These are phyloP conservation scores for Penicillium maclennaniae DNA, from an alignment of 495 filamentous ascomycete species.

Conservation along the genomic window DNA sequence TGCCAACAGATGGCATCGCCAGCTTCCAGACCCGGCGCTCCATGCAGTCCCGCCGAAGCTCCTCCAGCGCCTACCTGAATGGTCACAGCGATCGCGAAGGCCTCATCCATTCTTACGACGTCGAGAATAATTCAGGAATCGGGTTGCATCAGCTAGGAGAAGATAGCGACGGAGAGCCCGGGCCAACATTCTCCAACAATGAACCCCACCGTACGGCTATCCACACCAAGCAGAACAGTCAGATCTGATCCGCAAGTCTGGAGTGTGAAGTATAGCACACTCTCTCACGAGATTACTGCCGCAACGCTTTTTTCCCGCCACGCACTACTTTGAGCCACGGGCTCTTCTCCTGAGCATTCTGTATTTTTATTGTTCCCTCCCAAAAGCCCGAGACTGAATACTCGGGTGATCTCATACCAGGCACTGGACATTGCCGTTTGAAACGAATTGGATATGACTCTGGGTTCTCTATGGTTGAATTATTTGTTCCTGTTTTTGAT, in stretches of 20 bases:
- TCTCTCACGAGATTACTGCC: conserved; percentile 21
- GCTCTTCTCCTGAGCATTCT: conserved; percentile 14
- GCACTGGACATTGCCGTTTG: conserved; percentile 34
- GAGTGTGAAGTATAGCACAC: conserved; percentile 2
- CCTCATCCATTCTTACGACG: conserved; percentile 78
- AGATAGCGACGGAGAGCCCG: conserved; percentile 59
- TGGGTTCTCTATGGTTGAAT: conserved; percentile 23
- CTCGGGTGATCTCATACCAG: conserved; percentile 25
- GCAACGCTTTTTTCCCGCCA: conserved; percentile 18
- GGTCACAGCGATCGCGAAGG: conserved; percentile 64
- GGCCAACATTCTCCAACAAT: conserved; percentile 34
- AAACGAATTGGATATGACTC: conserved; percentile 40
- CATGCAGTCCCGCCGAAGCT: conserved; percentile 83
- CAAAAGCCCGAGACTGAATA: conserved; percentile 27
- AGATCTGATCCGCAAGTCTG: conserved; percentile 18
- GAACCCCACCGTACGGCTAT: conserved; percentile 26
- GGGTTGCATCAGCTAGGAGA: conserved; percentile 68
- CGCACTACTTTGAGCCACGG: conserved; percentile 11
- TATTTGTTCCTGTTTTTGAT: conserved; percentile 13
- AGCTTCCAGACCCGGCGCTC: conserved; percentile 81
- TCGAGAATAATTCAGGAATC: conserved; percentile 60
- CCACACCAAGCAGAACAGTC: conserved; percentile 41
- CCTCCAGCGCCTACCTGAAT: conserved; percentile 53
- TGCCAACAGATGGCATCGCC: conserved; percentile 88
- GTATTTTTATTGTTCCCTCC: conserved; percentile 36